These are phyloP conservation scores for Triticum urartu DNA, from an alignment of 176 grass and related monocot genomes.

Conservation along the genomic window DNA sequence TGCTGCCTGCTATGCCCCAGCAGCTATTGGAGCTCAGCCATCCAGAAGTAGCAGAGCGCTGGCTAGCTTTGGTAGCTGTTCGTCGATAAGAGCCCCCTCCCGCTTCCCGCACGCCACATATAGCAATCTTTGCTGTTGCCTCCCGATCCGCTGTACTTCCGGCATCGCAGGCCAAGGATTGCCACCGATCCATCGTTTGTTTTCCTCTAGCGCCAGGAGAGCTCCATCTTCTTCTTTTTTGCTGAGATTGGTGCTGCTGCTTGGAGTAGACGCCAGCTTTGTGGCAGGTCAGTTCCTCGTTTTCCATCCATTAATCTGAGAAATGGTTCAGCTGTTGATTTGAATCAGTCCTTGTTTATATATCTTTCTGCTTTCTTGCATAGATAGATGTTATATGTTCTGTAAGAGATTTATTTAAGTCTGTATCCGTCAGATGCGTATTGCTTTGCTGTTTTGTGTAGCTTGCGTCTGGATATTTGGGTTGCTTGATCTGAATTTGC, in stretches of 20 bases:
- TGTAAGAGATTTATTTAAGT: not conserved
- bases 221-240: constrained; percentile 30
- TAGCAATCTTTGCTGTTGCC: constrained; percentile 32
- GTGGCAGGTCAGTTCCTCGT: constrained; percentile 41
- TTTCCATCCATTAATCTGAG: constrained; percentile 14
- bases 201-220: constrained; percentile 24
- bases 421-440: constrained; percentile 30
- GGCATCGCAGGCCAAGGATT: constrained; percentile 10
- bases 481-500: constrained; percentile 32
- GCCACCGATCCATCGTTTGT: constrained; percentile 29
- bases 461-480: constrained; percentile 3
- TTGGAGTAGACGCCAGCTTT: constrained; percentile 41
- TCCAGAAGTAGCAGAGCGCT: constrained; percentile 33
- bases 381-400: not conserved
- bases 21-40: constrained; percentile 46
- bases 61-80: constrained; percentile 6
- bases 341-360: constrained; percentile 24
- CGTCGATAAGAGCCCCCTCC: constrained; percentile 20
- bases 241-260: constrained; percentile 28
- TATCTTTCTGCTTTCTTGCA: not conserved
- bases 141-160: constrained; percentile 45
- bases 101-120: constrained; percentile 26
- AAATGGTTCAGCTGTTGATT: not conserved
- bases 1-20: constrained; percentile 17
- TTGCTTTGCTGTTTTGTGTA: constrained; percentile 23